These are phyloP conservation scores for Exophiala xenobiotica DNA, from an alignment of 2,329 filamentous ascomycete species.

Conservation along the genomic window DNA sequence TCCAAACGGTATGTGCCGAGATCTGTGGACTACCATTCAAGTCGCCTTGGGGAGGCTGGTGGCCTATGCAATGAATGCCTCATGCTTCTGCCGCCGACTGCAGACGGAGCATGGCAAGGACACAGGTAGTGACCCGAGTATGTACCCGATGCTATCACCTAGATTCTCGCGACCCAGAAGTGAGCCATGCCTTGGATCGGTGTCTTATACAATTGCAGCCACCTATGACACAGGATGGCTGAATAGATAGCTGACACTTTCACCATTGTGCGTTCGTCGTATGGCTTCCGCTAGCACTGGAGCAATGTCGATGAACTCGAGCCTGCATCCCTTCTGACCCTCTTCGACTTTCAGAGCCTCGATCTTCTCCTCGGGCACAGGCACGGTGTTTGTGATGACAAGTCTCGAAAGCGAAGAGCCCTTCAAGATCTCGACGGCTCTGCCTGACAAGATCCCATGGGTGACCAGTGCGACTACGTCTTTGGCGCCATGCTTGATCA, in stretches of 20 bases:
- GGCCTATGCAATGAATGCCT: no score
- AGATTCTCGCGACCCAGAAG: background rate
- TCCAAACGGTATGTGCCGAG: no score
- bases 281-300: constrained; percentile 62
- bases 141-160: no score
- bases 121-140: no score
- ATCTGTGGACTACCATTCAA: no score
- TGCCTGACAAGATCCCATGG: constrained; percentile 85
- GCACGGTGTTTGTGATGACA: constrained; percentile 88
- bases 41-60: no score
- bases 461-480: constrained; percentile 94
- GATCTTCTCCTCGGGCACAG: constrained; percentile 60
- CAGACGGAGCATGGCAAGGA: no score
- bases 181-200: background rate
- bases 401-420: constrained; percentile 71
- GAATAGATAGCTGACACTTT: constrained; percentile 53
- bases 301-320: constrained; percentile 89
- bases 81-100: no score
- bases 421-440: constrained; percentile 83
- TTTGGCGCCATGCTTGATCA: constrained; percentile 81
- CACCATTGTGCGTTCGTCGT: constrained; percentile 51
- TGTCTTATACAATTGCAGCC: no score
- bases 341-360: constrained; percentile 27
- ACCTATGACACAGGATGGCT: constrained; percentile 43
- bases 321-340: constrained; percentile 71